Conservation (phyloP, 495 filamentous ascomycete species). For the Aspergillus incahuasiensis region DNA sequence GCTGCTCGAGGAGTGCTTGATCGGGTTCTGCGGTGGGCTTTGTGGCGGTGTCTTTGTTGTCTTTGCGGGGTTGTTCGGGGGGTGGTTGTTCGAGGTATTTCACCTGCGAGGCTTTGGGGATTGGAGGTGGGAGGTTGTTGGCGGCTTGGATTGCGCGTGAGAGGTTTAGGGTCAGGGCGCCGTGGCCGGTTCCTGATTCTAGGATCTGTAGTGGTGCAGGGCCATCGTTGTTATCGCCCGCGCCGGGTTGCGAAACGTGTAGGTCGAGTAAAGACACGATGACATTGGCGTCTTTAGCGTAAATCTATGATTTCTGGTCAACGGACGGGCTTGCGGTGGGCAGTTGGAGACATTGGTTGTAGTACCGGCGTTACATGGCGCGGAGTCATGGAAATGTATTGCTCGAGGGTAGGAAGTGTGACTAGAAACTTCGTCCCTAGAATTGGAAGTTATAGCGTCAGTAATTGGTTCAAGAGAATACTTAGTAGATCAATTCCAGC, state of each 20-base stretch:
- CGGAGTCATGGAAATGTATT: constrained; percentile 61
- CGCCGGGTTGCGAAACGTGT: constrained; percentile 46
- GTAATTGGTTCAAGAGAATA: neutral
- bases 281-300: constrained; percentile 63
- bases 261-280: constrained; percentile 74
- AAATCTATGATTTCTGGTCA: constrained; percentile 53
- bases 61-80: constrained; percentile 17
- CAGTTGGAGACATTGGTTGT: neutral
- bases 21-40: constrained; percentile 1
- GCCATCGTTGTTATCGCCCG: constrained; percentile 18
- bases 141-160: constrained; percentile 71
- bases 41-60: constrained; percentile 13
- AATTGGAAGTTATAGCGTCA: neutral
- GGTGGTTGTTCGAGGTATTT: constrained; percentile 31
- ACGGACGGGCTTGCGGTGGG: neutral
- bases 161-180: constrained; percentile 67
- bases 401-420: constrained; percentile 60
- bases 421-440: constrained; percentile 49
- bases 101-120: constrained; percentile 34
- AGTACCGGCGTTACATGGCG: constrained; percentile 67
- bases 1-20: neutral
- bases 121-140: constrained; percentile 46
- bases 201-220: constrained; percentile 57
- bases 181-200: constrained; percentile 78
- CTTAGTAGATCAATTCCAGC: neutral